Conservation (phyloP, 352 stramenopile species). For the Phytopythium kandeliae region DNA sequence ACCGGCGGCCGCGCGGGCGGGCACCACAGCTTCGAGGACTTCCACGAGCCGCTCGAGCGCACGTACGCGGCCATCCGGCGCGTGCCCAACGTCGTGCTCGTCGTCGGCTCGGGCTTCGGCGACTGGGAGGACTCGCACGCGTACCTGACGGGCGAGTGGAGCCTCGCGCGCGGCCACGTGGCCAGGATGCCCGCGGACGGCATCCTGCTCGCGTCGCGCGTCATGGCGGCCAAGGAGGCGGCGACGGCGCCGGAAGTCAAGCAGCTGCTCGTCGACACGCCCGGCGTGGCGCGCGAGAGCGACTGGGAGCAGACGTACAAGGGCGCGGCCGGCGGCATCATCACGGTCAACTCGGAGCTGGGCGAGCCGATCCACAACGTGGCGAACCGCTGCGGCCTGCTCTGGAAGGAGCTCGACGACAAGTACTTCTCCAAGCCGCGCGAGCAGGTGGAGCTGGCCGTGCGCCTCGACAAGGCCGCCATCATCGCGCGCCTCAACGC, state of each 20-base stretch:
- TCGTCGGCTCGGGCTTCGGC: constrained; percentile 84
- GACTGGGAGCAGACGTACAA: constrained; percentile 83
- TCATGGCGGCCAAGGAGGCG: constrained; percentile 88
- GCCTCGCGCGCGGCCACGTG: constrained; percentile 33
- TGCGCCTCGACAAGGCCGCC: constrained; percentile 64
- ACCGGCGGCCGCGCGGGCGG: constrained; percentile 79
- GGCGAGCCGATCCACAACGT: constrained; percentile 86
- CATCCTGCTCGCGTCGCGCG: constrained; percentile 76
- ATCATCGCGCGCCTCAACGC: constrained; percentile 80
- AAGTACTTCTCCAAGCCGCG: constrained; percentile 81
- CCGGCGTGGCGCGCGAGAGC: constrained; percentile 61
- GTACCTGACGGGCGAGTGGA: constrained; percentile 86
- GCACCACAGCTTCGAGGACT: constrained; percentile 88
- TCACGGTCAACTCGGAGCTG: constrained; percentile 82
- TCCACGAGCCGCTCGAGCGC: constrained; percentile 67
- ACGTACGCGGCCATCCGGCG: constrained; percentile 77
- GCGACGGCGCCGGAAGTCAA: constrained; percentile 80
- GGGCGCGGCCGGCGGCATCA: constrained; percentile 51
- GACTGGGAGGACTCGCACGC: constrained; percentile 74
- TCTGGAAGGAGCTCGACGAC: constrained; percentile 83
- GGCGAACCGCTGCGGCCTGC: constrained; percentile 60
- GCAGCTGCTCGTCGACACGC: constrained; percentile 74
- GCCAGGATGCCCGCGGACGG: constrained; percentile 76
- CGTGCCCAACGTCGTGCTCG: constrained; percentile 75
- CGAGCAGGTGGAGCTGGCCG: constrained; percentile 58